Evolutionary conservation across 208 protist genomes (phyloP), one percentile per base, ranked within the genome.

Genomic region (Vickermania spadyakhi): DNA sequence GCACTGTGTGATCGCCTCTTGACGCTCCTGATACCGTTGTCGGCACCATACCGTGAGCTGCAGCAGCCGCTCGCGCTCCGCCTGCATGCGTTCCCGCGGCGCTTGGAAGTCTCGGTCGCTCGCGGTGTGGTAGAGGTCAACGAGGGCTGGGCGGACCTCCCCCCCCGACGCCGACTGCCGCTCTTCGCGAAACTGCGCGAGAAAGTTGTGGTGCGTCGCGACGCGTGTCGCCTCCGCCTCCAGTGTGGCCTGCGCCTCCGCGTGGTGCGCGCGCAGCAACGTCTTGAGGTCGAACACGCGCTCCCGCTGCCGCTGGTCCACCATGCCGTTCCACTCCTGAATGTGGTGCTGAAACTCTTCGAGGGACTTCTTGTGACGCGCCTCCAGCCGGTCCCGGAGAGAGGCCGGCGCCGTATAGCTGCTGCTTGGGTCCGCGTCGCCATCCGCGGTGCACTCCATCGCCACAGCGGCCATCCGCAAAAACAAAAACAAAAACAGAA

Each of bases 61-160:
- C 31, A 85, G 28, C 25, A 94, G 29, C 5, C 77, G 75, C 27
- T 79, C 56, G 1, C 87, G 78, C 28, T 91, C 81, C 14, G 52
- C 30, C 31, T 73, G 58, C 75, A 91, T 84, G 7, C 74, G 75
- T 0, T 13, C 31, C 54, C 64, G 52, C 22, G 75, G 76, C 14
- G 61, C 69, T 22, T 60, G 58, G 5, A 73, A 60, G 28, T 72
- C 28, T 7, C 58, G 49, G 31, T 68, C 72, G 13, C 0, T 65
- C 13, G 21, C 7, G 13, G n/a, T 18, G 45, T 80, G 62, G 61
- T 68, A 73, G 5, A 52, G 29, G 52, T 79, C 69, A 1, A 64
- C 62, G 31, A 78, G 72, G 2, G 77, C 60, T 0, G 73, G 50
- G 18, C 80, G 61, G 14, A 87, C 65, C 22, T 58, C 59, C 49